Base-by-base conservation (phyloP, 495 filamentous ascomycete species). In the Trichoderma asperelloides region DNA sequence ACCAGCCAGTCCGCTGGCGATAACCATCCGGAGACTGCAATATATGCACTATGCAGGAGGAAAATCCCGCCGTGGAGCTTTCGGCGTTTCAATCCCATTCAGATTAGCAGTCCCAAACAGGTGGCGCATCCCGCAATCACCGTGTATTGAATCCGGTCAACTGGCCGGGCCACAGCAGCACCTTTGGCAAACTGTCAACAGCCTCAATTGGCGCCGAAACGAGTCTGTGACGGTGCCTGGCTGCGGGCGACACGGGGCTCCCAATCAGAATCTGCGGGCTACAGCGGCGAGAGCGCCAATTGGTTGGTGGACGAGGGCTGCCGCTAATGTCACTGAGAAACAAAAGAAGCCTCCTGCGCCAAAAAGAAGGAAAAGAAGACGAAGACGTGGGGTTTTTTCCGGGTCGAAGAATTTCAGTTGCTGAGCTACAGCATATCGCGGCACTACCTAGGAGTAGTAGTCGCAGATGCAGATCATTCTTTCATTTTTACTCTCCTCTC, bases 171-270 rank as follows among this genome's bases (percentile, higher is more conserved):
- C 33, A 37, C 33, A 37, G 33, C 33, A 7, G 33, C 33, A 37
- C 33, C 9, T 37, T 21, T 23, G 21, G 43, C 43, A 5, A 51
- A 51, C 16, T 51, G n/a, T 5, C 27, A 30, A 11, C 55, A 30
- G 55, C 55, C 25, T 60, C 55, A 60, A 60, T 60, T 60, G 55
- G 27, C 55, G 55, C 55, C 55, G 55, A 60, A 60, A 60, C 25
- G 55, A 7, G 16, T 18, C 55, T 60, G 55, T 60, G 23, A 60
- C 55, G 28, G 27, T 15, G 55, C 25, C 55, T 30, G 55, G 7
- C 55, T 3, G 27, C n/a, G 13, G 18, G n/a, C n/a, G n/a, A n/a
- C n/a, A 51, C n/a, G 49, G 49, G 7, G 6, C 1, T 18, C 15
- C 43, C 43, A n/a, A n/a, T n/a, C n/a, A n/a, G n/a, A n/a, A n/a